Base-by-base conservation (phyloP, 169 alveolate species). In the Toxoplasma gondii region DNA sequence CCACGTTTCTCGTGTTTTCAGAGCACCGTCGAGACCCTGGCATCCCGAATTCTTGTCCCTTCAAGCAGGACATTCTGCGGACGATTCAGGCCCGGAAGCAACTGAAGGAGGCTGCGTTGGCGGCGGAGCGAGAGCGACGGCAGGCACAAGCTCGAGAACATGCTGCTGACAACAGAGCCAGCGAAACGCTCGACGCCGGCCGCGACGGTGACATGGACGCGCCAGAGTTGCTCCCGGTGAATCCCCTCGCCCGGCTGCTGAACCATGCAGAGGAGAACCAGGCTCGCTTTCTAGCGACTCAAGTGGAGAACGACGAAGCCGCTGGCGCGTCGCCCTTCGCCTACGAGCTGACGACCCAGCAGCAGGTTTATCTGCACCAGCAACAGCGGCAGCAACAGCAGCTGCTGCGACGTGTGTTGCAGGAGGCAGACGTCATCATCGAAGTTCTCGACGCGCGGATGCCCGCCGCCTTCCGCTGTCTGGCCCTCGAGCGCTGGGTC, bases 371-470 rank as follows among this genome's bases (percentile, higher is more conserved):
- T 38, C 88, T 92, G n/a, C 88, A 95, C 58, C 84, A 91, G 29
- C 81, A 64, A 67, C 80, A 94, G 92, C 92, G 91, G 95, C 88
- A 95, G 92, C 92, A 94, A 91, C 93, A 80, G 88, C 90, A 58
- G 84, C 94, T 91, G 74, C 74, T 95, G 64, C 97, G 98, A 67
- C 96, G 96, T 91, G 97, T 98, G 54, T 96, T 98, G 80, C 98
- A 98, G 74, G 96, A 96, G 43, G 95, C 99, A 24, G 99, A 98
- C 95, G 98, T 98, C 90, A 93, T 98, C 44, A 91, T 98, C 70
- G 98, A 98, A 84, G 98, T 98, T 7, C 96, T 98, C 74, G 99
- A 98, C 96, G 99, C 99, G 5, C 96, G 99, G 96, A 99, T 98
- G 93, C 99, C 99, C 31, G 91, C 96, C 74, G 98, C 98, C 41